Evolutionary conservation across 768 basidiomycete genomes (phyloP).

Genomic region (Podaxis sp.): DNA sequence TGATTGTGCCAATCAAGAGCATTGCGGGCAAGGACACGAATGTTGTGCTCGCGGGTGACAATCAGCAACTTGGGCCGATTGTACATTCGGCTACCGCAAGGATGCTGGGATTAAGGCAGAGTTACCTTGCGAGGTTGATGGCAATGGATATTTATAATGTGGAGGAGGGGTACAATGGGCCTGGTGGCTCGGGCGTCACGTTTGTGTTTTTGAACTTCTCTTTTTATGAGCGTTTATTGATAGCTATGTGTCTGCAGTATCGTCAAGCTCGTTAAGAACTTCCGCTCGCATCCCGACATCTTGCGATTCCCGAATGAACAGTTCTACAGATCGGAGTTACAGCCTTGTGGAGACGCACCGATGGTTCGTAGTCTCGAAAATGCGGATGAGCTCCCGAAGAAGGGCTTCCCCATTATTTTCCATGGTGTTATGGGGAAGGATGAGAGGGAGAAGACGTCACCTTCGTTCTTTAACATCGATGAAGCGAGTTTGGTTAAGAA

Average conservation of each 20-base stretch:
- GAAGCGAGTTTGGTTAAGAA: constrained; percentile 52
- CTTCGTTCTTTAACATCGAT: constrained; percentile 63
- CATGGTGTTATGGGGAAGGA: constrained; percentile 55
- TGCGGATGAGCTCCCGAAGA: constrained; percentile 35
- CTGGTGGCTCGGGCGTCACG: constrained; percentile 36
- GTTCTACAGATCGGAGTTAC: constrained; percentile 54
- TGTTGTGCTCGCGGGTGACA: constrained; percentile 58
- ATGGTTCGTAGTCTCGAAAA: constrained; percentile 39
- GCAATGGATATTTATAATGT: constrained; percentile 33
- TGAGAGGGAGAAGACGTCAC: constrained; percentile 50
- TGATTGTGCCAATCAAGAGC: constrained; percentile 54
- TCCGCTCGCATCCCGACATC: constrained; percentile 54
- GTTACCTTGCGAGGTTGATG: constrained; percentile 54
- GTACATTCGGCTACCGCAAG: constrained; percentile 46
- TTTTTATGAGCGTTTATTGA: not conserved
- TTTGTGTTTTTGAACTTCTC: constrained; percentile 19
- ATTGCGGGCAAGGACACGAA: constrained; percentile 45
- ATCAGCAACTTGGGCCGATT: constrained; percentile 61
- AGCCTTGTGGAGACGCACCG: constrained; percentile 41
- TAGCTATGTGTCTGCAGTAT: constrained; percentile 31
- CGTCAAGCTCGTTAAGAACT: constrained; percentile 61
- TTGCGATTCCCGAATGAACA: constrained; percentile 53
- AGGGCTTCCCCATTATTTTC: constrained; percentile 55
- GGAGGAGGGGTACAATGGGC: constrained; percentile 19
- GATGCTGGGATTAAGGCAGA: constrained; percentile 46